A percentile compares a stretch with the other conserved stretches of the same genome.
These are phyloP conservation scores for Omphalea diandra DNA, from an alignment of 441 rosid genomes.

Conservation along the genomic window DNA sequence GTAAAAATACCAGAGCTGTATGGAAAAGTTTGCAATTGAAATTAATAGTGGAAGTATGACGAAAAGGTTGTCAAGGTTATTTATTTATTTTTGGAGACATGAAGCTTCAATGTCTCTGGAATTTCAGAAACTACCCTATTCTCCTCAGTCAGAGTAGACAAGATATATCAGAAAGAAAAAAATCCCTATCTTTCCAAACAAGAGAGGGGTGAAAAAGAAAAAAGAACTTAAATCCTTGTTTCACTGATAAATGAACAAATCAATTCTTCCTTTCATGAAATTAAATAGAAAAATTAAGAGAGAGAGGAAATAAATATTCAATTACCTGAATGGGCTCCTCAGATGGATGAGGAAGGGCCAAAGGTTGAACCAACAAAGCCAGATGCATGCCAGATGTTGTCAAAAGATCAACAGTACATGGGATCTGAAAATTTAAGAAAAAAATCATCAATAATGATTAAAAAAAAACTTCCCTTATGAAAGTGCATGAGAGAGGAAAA, in stretches of 20 bases:
- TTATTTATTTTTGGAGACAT: neutral
- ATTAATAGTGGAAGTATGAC: neutral
- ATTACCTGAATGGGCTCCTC: conserved; percentile 81
- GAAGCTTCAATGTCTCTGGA: neutral
- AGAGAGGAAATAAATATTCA: neutral
- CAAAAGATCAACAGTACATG: conserved; percentile 78
- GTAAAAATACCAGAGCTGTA: neutral
- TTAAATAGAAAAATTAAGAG: neutral
- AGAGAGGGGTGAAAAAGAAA: too few relatives aligned
- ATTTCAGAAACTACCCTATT: neutral
- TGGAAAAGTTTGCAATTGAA: neutral
- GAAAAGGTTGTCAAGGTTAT: neutral
- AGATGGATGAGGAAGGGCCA: conserved; percentile 81
- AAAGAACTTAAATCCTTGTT: neutral
- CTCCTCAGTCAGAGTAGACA: too few relatives aligned
- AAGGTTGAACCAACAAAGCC: conserved; percentile 70
- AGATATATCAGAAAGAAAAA: too few relatives aligned
- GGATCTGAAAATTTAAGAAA: conserved; percentile 48
- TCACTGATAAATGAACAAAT: neutral
- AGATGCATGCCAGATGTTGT: conserved; percentile 78
- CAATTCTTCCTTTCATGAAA: neutral
- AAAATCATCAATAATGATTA: conserved; percentile 7
- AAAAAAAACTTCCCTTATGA: neutral
- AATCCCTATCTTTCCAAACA: too few relatives aligned
- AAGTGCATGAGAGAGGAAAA: neutral